Base-by-base conservation (phyloP, 305 asterid species). In the Plantago coronopus region DNA sequence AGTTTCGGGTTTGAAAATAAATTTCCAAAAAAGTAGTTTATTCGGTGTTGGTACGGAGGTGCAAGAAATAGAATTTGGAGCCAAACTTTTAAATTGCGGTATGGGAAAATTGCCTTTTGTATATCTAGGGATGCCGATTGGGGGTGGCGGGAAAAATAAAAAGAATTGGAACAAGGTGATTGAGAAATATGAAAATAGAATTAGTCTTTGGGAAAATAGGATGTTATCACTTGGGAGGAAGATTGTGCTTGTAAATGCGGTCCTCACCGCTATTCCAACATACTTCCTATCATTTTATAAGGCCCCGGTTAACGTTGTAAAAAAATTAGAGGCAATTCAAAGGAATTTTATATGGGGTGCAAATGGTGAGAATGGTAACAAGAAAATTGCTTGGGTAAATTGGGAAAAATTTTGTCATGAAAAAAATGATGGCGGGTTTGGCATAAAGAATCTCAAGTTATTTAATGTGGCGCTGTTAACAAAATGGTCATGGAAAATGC, bases 311-410 rank as follows among this genome's bases (percentile, higher is more conserved):
- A n/a, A n/a, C n/a, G n/a, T n/a, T n/a, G n/a, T n/a, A n/a, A n/a
- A n/a, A n/a, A n/a, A 0, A 0, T 3, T 0, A 1, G 8, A 4
- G 7, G 15, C 0, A 9, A 14, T 9, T 0, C 40, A 34, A 7
- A 0, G 12, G 0, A 14, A 14, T 45, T 45, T 45, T 5, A 1
- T 45, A 0, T 45, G 49, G 49, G 49, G 49, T 14, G 49, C 18
- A 0, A 12, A 2, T 7, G 12, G 7, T 7, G 40, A 3, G 0
- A 7, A 7, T 15, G 1, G 2, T 1, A 14, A 44, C 5, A 44
- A 4, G 8, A 11, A 16, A 1, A 4, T 44, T 1, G 18, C 4
- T 1, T 44, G 48, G 48, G 48, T 44, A 0, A 44, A 16, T 0
- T 44, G 18, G 48, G 48, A 44, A 18, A 44, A 15, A 0, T 0